A percentile compares a stretch with the other conserved stretches of the same genome.
Evolutionary conservation across 2,329 filamentous ascomycete species (phyloP).

Genomic region (Waltergamsia citrina): DNA sequence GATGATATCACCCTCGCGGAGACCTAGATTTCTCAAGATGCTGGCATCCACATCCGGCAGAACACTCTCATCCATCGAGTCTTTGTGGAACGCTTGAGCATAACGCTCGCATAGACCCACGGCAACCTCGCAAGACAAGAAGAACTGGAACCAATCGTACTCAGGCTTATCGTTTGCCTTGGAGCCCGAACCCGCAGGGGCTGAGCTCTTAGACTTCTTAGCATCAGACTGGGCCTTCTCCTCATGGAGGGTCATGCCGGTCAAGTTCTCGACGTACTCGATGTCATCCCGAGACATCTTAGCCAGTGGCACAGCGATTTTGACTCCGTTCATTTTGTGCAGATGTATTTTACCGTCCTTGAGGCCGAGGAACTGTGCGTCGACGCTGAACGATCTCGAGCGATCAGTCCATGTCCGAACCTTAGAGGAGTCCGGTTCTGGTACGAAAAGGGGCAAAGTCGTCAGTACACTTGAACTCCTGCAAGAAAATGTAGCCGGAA

Average conservation of each 20-base stretch:
- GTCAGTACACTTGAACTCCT: background rate
- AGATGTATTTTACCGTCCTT: slow-evolving; percentile 96
- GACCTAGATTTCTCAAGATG: slow-evolving; percentile 76
- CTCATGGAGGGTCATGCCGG: slow-evolving; percentile 86
- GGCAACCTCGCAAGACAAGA: slow-evolving; percentile 83
- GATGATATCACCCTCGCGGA: slow-evolving; percentile 93
- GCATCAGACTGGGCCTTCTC: slow-evolving; percentile 89
- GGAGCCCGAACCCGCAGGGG: slow-evolving; percentile 37
- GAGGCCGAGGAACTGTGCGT: slow-evolving; percentile 89
- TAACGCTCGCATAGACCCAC: slow-evolving; percentile 93
- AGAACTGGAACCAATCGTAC: slow-evolving; percentile 99
- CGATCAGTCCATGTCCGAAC: slow-evolving; percentile 92
- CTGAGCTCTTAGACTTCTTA: slow-evolving; percentile 38
- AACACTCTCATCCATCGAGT: slow-evolving; percentile 94
- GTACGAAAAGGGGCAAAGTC: slow-evolving; percentile 1
- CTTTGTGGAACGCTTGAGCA: slow-evolving; percentile 75
- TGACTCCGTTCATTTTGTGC: slow-evolving; percentile 96
- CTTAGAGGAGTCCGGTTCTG: slow-evolving; percentile 75
- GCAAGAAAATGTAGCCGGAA: no score
- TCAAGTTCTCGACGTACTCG: slow-evolving; percentile 83
- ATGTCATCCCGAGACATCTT: slow-evolving; percentile 97
- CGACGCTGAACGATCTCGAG: slow-evolving; percentile 91
- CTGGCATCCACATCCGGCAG: slow-evolving; percentile 80
- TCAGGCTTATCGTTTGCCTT: slow-evolving; percentile 58
- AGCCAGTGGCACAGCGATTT: slow-evolving; percentile 88